A percentile compares a stretch with the other conserved stretches of the same genome.
These are phyloP conservation scores for Lagerstroemia speciosa DNA, from an alignment of 345 rosid genomes.

Conservation along the genomic window DNA sequence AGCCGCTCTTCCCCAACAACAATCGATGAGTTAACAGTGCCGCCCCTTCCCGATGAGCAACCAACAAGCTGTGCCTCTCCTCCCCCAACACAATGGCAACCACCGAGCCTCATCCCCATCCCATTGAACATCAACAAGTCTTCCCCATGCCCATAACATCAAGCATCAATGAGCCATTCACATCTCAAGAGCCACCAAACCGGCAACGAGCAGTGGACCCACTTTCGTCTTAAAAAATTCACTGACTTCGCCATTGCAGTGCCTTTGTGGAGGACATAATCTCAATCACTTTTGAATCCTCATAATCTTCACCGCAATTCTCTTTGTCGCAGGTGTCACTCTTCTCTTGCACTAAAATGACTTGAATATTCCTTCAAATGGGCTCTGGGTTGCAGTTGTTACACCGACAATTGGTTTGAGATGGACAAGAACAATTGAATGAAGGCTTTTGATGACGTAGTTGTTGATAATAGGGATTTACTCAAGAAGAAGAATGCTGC, in stretches of 20 bases:
- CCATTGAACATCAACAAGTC: too few species aligned
- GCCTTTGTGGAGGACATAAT: neutral
- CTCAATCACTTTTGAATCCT: neutral
- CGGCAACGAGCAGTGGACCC: too few species aligned
- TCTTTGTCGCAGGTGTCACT: neutral
- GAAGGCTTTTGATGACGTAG: constrained; percentile 18
- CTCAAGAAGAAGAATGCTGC: constrained; percentile 40
- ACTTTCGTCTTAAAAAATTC: neutral
- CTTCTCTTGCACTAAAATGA: neutral
- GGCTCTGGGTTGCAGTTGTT: constrained; percentile 12
- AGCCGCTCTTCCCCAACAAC: too few species aligned
- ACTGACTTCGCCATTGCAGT: neutral
- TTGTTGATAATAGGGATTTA: constrained; percentile 30
- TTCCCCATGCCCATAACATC: too few species aligned
- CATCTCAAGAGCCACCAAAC: too few species aligned
- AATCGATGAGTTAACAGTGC: too few species aligned
- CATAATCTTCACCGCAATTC: neutral
- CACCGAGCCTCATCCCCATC: too few species aligned
- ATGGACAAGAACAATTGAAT: constrained; percentile 27
- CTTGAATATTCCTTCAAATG: neutral
- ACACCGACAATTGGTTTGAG: neutral
- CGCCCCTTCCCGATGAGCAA: too few species aligned
- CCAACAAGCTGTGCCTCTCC: too few species aligned
- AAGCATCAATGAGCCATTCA: too few species aligned
- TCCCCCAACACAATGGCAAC: too few species aligned